Percentiles rank a stretch among this genome's conserved stretches.
Evolutionary conservation across 768 basidiomycete species (phyloP).

Genomic region (Boletus sp.): DNA sequence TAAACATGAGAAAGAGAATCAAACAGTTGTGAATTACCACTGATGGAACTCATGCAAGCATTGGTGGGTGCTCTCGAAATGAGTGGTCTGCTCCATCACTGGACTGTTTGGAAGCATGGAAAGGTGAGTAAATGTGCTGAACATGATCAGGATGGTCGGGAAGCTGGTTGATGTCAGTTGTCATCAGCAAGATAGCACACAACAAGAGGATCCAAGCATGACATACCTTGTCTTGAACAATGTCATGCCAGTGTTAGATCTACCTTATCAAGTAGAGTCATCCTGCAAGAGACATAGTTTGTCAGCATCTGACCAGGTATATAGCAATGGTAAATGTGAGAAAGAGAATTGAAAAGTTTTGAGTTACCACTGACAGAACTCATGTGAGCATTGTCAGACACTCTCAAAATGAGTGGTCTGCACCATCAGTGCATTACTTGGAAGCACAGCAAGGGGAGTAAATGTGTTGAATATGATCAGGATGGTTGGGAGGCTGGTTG

Average conservation of each 20-base stretch:
- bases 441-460: not conserved
- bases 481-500: not conserved
- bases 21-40: not conserved
- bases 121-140: no score
- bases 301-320: not conserved
- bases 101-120: not conserved
- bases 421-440: not conserved
- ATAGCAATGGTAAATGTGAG: not conserved
- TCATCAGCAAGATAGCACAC: no score
- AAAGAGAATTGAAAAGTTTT: not conserved
- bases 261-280: not conserved
- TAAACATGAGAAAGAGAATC: not conserved
- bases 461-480: not conserved
- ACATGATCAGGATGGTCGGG: no score
- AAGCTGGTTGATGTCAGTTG: no score
- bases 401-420: not conserved
- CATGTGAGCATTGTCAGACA: not conserved
- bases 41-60: not conserved
- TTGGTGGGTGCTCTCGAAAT: not conserved
- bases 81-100: not conserved
- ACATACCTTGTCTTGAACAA: not conserved
- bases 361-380: not conserved
- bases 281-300: not conserved
- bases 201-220: not conserved
- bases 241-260: not conserved